phyloP scores from a whole-genome alignment of 2,329 filamentous ascomycete genomes.

The Diaporthe citri region DNA sequence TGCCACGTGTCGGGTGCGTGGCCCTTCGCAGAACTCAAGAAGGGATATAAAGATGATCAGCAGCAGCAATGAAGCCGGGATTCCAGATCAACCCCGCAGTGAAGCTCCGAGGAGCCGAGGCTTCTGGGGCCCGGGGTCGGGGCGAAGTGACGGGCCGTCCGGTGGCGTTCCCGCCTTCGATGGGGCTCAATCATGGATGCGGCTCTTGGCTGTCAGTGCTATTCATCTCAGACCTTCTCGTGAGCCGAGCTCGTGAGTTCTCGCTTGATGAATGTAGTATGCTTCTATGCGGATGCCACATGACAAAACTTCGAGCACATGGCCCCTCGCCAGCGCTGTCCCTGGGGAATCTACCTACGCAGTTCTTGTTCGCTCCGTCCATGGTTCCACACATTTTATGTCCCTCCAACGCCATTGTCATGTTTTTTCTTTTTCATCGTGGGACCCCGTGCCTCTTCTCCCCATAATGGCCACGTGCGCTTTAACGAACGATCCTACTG shows the following conservation, averaged over 20 bases:
- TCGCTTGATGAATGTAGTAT: slow-evolving; percentile 30
- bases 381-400: slow-evolving; percentile 17
- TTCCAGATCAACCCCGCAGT: slow-evolving; percentile 15
- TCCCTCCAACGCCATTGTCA: slow-evolving; percentile 29
- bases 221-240: background rate
- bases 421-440: background rate
- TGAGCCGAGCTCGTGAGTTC: background rate
- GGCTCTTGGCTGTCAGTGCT: background rate
- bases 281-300: slow-evolving; percentile 22
- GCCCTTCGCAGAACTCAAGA: background rate
- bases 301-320: background rate
- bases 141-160: slow-evolving; percentile 8
- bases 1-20: background rate
- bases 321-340: background rate
- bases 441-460: background rate
- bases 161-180: background rate
- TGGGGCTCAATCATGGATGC: background rate
- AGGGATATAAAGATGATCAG: background rate
- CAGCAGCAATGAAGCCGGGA: background rate
- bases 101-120: slow-evolving; percentile 21
- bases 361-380: slow-evolving; percentile 5
- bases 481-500: slow-evolving; percentile 47
- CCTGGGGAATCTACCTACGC: slow-evolving; percentile 32
- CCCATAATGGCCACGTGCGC: background rate
- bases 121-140: slow-evolving; percentile 3